Evolutionary conservation across 108 stramenopile genomes (phyloP).

Genomic region (Schizochytrium sp.): DNA sequence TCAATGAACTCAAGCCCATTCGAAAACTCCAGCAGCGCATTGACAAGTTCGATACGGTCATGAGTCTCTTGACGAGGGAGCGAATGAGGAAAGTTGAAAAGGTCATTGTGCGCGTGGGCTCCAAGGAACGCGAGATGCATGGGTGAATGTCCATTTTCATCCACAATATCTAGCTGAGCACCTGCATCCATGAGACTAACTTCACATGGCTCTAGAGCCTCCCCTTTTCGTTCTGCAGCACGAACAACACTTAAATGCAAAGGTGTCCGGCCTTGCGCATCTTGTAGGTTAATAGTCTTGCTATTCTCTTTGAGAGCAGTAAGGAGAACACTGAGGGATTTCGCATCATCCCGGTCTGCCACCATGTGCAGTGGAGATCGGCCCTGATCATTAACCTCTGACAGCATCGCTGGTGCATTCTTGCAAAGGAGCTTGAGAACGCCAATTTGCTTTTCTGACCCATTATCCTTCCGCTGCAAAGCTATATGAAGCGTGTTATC

Average conservation of each 20-base stretch:
- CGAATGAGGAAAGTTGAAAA: conserved; percentile 12
- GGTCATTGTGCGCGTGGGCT: background rate
- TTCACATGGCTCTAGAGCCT: conserved; percentile 13
- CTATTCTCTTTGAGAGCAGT: no score
- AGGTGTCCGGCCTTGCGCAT: background rate
- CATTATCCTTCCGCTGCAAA: background rate
- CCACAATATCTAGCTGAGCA: background rate
- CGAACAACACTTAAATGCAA: conserved; percentile 23
- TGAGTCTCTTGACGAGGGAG: background rate
- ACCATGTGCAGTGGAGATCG: no score
- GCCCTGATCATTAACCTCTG: no score
- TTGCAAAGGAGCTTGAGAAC: background rate
- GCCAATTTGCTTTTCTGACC: background rate
- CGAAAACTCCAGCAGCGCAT: background rate
- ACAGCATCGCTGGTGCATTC: background rate
- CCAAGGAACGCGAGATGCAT: conserved; percentile 5
- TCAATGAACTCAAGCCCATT: background rate
- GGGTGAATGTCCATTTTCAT: background rate
- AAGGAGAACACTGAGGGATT: no score
- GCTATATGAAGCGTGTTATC: conserved; percentile 1
- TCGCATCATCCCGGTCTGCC: no score
- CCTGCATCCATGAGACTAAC: conserved; percentile 17
- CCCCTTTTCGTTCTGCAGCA: background rate
- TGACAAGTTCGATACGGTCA: conserved; percentile 47
- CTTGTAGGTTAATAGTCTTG: background rate